These are phyloP conservation scores for Castanea sativa DNA, from an alignment of 306 rosid species.

Conservation along the genomic window DNA sequence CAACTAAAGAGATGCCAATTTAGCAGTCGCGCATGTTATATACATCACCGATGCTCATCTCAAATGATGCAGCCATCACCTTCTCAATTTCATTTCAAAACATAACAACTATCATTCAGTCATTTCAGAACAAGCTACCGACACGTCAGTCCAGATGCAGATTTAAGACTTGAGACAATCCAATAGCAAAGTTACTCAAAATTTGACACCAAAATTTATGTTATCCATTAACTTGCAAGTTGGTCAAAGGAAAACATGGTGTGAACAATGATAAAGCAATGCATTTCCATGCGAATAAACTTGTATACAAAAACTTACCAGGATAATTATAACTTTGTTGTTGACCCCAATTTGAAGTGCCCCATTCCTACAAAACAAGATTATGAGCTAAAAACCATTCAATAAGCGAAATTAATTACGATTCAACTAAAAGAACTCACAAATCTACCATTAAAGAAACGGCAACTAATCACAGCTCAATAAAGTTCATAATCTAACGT, in stretches of 20 bases:
- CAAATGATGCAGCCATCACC: background rate
- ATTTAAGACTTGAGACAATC: background rate
- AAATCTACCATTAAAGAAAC: background rate
- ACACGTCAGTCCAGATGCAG: background rate
- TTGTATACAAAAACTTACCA: conserved; percentile 42
- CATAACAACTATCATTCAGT: background rate
- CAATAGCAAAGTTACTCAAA: background rate
- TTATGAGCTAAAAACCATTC: background rate
- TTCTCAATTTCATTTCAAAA: background rate
- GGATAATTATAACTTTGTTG: conserved; percentile 61
- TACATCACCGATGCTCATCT: background rate
- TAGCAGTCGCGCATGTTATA: background rate
- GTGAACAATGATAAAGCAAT: background rate
- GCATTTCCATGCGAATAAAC: background rate
- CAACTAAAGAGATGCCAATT: background rate
- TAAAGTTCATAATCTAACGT: background rate
- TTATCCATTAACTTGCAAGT: background rate
- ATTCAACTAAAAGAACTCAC: background rate
- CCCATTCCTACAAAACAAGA: conserved; percentile 66
- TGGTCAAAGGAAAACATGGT: background rate
- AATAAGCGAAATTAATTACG: background rate
- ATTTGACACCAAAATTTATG: background rate
- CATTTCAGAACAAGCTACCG: background rate
- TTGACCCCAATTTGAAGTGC: conserved; percentile 54
- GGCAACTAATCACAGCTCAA: no score